Evolutionary conservation across 176 grass and related monocot species (phyloP).

Genomic region (Cymbopogon citratus): DNA sequence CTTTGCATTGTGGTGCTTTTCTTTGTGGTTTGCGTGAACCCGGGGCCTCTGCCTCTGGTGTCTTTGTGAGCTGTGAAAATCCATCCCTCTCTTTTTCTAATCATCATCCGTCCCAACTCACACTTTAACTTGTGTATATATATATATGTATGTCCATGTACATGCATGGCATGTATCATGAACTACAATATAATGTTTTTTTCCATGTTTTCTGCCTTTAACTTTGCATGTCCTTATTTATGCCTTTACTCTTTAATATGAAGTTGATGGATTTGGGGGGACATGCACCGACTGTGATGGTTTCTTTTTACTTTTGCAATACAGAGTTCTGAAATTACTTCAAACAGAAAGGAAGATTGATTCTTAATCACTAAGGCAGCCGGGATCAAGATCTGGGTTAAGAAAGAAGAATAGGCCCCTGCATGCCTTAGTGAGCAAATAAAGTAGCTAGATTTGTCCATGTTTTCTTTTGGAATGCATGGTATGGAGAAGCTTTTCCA

Average conservation of each 20-base stretch:
- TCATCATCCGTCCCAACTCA: not conserved
- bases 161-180: not conserved
- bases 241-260: not conserved
- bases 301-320: not conserved
- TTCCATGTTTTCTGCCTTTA: not conserved
- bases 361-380: constrained; percentile 24
- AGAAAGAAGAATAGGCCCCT: not conserved
- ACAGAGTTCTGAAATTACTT: not conserved
- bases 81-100: no score
- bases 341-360: not conserved
- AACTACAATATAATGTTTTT: not conserved
- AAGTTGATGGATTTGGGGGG: not conserved
- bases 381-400: not conserved
- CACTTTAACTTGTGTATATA: not conserved
- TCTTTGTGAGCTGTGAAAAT: not conserved
- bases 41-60: not conserved
- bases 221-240: not conserved
- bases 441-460: not conserved
- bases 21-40: not conserved
- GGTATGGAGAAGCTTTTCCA: not conserved
- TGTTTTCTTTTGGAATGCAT: not conserved
- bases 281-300: no score
- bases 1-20: not conserved
- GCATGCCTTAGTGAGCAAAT: not conserved
- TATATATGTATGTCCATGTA: no score